Base-by-base conservation (phyloP, 2,329 filamentous ascomycete species). In the Penicillium sp. region DNA sequence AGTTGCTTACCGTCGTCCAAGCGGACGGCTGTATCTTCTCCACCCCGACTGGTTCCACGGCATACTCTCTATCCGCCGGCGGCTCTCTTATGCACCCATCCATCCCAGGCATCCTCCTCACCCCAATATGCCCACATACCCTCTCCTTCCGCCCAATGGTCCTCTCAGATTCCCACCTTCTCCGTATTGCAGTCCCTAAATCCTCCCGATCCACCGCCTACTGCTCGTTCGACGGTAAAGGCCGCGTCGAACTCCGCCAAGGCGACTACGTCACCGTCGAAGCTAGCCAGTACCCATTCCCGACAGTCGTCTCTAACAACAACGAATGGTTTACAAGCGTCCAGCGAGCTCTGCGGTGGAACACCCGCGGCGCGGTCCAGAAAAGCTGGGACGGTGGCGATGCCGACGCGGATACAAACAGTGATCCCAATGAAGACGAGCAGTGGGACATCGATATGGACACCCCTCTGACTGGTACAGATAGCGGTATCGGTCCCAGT, bases 291-390 rank as follows among this genome's bases (percentile, higher is more conserved):
- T 99, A 97, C 68, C 94, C 94, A 0, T 97, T 99, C 78, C 94
- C 94, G 3, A 97, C 94, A 1, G 93, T 99, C 41, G 90, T 95
- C 55, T 89, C 91, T 60, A 90, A 88, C 60, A 87, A 87, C 58
- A 89, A 88, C 1, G 94, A 99, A 73, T 99, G 94, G 94, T 97
- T 99, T 70, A 90, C 97, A 73, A 95, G 90, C 67, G 91, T 99
- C 46, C 91, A 90, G 50, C 85, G 93, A 57, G 96, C 93, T 4
- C 80, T 99, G 56, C 84, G 92, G 59, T 99, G 94, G 94, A 99
- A 99, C 75, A 93, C 89, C 27, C 84, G 94, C 44, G 92, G 91
- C 5, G 92, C 93, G 6, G 87, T 88, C 52, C 94, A 99, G 74
- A 97, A 97, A 74, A 90, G 86, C 3, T 99, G 87, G 79, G 83